A percentile compares a stretch with the other conserved stretches of the same genome.
phyloP scores from a whole-genome alignment of 495 filamentous ascomycete genomes.

The Aspergillus avenaceus region DNA sequence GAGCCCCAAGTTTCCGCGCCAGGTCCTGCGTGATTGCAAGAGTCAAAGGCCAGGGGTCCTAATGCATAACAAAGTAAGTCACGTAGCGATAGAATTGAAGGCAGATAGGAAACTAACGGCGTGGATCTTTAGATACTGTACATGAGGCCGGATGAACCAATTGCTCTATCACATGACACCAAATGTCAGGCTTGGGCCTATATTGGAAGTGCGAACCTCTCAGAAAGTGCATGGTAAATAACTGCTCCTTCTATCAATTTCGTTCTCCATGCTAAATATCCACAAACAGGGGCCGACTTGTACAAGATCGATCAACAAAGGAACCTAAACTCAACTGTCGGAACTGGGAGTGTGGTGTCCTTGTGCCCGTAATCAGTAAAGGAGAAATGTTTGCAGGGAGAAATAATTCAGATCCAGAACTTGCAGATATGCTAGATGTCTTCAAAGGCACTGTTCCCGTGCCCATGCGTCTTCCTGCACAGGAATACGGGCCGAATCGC shows the following conservation, averaged over 20 bases:
- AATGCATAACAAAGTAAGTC: slow-evolving; percentile 77
- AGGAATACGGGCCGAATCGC: slow-evolving; percentile 34
- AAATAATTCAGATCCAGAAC: not conserved
- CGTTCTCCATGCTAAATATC: not conserved
- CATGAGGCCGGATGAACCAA: slow-evolving; percentile 47
- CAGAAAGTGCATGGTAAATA: slow-evolving; percentile 84
- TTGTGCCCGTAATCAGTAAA: slow-evolving; percentile 50
- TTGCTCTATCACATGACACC: slow-evolving; percentile 16
- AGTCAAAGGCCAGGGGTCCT: slow-evolving; percentile 64
- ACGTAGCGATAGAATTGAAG: not conserved
- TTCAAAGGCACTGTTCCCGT: slow-evolving; percentile 62
- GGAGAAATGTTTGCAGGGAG: not conserved
- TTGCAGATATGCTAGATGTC: slow-evolving; percentile 25
- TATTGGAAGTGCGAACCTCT: slow-evolving; percentile 87
- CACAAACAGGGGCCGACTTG: slow-evolving; percentile 60
- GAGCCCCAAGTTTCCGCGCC: slow-evolving; percentile 58
- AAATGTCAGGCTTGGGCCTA: slow-evolving; percentile 65
- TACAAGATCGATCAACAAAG: slow-evolving; percentile 60
- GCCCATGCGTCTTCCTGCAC: slow-evolving; percentile 65
- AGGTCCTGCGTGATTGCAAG: slow-evolving; percentile 68
- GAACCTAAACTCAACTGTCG: slow-evolving; percentile 72
- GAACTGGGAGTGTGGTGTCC: slow-evolving; percentile 96
- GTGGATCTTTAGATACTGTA: slow-evolving; percentile 52
- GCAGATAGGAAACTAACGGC: not conserved
- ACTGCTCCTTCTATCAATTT: not conserved